A percentile compares a stretch with the other conserved stretches of the same genome.
These are phyloP conservation scores for Populus hybrid DNA, from an alignment of 441 rosid species.

Conservation along the genomic window DNA sequence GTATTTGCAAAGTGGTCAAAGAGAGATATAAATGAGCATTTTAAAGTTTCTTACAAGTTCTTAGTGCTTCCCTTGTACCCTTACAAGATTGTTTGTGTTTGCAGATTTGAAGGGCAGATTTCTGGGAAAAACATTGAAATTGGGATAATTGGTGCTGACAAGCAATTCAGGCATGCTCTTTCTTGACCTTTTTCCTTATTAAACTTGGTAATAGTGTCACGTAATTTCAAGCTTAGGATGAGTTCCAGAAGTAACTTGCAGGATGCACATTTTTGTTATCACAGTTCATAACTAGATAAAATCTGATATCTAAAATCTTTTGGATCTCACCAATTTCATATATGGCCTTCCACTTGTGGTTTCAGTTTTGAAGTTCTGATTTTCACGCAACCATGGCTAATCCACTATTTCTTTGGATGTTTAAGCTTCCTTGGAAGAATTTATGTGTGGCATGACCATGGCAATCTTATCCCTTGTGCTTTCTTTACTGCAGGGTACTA, in stretches of 20 bases:
- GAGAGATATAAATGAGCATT: no score
- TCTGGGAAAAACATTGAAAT: slow-evolving; percentile 95
- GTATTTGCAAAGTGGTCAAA: no score
- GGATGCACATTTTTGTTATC: background rate
- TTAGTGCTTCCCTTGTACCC: no score
- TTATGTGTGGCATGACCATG: background rate
- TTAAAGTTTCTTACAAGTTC: no score
- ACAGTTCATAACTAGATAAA: background rate
- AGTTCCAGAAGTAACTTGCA: background rate
- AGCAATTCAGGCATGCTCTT: slow-evolving; percentile 66
- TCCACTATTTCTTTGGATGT: background rate
- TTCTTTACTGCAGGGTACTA: slow-evolving; percentile 48
- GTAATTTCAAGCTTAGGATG: background rate
- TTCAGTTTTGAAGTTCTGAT: no score
- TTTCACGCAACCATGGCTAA: background rate
- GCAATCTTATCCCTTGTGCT: background rate
- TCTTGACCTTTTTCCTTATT: background rate
- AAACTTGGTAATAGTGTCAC: background rate
- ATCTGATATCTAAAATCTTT: background rate
- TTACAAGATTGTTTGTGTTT: background rate
- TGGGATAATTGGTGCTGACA: slow-evolving; percentile 82
- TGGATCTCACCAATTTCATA: background rate
- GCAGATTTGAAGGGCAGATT: slow-evolving; percentile 96
- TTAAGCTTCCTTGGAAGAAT: background rate
- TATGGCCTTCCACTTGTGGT: background rate